phyloP scores from a whole-genome alignment of 495 filamentous ascomycete genomes.

The Tirmania nivea region DNA sequence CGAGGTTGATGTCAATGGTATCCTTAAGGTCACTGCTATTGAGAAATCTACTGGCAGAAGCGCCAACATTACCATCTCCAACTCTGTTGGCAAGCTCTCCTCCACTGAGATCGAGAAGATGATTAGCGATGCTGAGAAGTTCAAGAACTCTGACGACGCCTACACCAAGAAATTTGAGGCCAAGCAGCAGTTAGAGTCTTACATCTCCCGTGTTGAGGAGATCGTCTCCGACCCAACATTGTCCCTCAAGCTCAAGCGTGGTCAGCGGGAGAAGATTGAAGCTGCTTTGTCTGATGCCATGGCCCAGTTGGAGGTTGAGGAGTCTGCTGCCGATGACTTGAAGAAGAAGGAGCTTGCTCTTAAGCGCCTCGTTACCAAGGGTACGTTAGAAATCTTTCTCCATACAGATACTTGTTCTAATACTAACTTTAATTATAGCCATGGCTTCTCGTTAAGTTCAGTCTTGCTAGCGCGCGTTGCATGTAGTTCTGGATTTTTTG shows the following conservation, averaged over 20 bases:
- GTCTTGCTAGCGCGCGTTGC: neutral
- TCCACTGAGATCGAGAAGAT: constrained; percentile 90
- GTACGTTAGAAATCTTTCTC: constrained; percentile 30
- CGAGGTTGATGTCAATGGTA: constrained; percentile 99
- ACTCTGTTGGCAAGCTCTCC: constrained; percentile 97
- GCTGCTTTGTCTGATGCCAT: constrained; percentile 69
- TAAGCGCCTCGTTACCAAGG: constrained; percentile 95
- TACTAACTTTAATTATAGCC: neutral
- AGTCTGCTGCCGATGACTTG: constrained; percentile 76
- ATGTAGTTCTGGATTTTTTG: neutral
- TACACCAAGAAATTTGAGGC: constrained; percentile 99
- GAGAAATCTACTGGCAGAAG: constrained; percentile 97
- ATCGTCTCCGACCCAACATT: constrained; percentile 91
- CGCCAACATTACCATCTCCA: constrained; percentile 99
- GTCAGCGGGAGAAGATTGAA: constrained; percentile 99
- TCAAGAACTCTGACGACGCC: constrained; percentile 92
- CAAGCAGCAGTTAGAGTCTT: constrained; percentile 94
- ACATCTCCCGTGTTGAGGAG: constrained; percentile 97
- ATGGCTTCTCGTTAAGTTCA: neutral
- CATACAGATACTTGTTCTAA: neutral
- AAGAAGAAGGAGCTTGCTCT: constrained; percentile 99
- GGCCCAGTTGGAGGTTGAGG: constrained; percentile 69
- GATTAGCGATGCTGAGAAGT: constrained; percentile 90
- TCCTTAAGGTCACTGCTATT: constrained; percentile 97
- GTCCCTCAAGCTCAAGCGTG: constrained; percentile 93